Percentiles rank a stretch among this genome's conserved stretches.
Conservation (phyloP, 164 flowering plant species). For the Liquidambar formosana region DNA sequence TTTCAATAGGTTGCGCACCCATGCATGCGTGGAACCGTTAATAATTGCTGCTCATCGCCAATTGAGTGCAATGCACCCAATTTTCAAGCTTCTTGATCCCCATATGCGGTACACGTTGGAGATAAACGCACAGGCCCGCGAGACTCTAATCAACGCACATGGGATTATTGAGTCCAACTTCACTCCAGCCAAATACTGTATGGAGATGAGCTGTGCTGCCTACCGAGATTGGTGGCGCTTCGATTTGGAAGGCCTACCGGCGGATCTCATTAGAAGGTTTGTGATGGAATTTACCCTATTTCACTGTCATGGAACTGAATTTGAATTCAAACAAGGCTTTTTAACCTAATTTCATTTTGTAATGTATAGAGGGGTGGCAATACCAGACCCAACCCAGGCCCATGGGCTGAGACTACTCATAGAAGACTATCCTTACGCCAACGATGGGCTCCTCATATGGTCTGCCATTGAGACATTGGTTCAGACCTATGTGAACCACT, state of each 20-base stretch:
- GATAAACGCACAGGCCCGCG: slow-evolving; percentile 22
- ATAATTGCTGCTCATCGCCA: slow-evolving; percentile 23
- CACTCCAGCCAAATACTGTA: slow-evolving; percentile 17
- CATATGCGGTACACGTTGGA: slow-evolving; percentile 27
- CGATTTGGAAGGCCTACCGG: slow-evolving; percentile 25
- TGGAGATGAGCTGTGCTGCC: slow-evolving; percentile 23
- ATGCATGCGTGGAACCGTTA: slow-evolving; percentile 25
- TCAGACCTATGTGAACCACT: slow-evolving; percentile 19
- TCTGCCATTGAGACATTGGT: slow-evolving; percentile 21
- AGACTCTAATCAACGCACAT: slow-evolving; percentile 16
- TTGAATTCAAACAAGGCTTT: neutral
- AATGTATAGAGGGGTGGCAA: slow-evolving; percentile 26
- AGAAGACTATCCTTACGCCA: slow-evolving; percentile 32
- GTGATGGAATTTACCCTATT: too few species aligned
- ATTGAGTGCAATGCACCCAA: slow-evolving; percentile 30
- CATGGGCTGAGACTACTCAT: slow-evolving; percentile 24
- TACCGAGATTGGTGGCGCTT: slow-evolving; percentile 27
- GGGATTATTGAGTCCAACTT: slow-evolving; percentile 19
- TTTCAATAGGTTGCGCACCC: slow-evolving; percentile 25
- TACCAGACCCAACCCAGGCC: slow-evolving; percentile 15
- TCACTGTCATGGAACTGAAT: neutral
- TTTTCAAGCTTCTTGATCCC: slow-evolving; percentile 27
- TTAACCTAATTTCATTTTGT: neutral
- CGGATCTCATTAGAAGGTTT: slow-evolving; percentile 28
- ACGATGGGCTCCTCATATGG: slow-evolving; percentile 30